Percentiles rank a stretch among this genome's conserved stretches.
Conservation (phyloP, 2,329 filamentous ascomycete species). For the Berkeleyomyces basicola region DNA sequence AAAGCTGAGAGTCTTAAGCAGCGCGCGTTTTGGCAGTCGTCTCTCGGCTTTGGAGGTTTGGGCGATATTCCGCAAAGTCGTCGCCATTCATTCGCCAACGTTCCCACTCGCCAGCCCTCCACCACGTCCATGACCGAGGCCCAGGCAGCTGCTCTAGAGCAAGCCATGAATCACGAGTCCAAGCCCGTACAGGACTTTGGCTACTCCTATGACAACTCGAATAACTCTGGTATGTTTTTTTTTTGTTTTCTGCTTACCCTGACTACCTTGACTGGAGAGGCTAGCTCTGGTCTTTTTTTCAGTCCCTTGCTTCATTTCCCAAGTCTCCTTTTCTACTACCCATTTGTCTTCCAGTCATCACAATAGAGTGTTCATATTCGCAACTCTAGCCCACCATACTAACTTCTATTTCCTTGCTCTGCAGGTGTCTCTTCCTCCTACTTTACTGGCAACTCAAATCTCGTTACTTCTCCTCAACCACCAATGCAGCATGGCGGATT, state of each 20-base stretch:
- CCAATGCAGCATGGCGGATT: conserved; percentile 8
- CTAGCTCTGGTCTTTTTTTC: neutral
- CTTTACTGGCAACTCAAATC: conserved; percentile 2
- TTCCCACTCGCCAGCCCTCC: conserved; percentile 46
- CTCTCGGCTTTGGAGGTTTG: conserved; percentile 45
- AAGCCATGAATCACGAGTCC: neutral
- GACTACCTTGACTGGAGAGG: neutral
- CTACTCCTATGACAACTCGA: conserved; percentile 7
- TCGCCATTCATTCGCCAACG: conserved; percentile 63
- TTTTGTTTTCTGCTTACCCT: neutral
- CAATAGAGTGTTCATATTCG: neutral
- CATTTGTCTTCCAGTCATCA: neutral
- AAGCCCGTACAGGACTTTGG: conserved; percentile 9
- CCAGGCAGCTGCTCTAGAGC: conserved; percentile 2
- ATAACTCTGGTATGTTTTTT: conserved; percentile 2
- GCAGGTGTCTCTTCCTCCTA: conserved; percentile 3
- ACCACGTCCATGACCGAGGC: conserved; percentile 34
- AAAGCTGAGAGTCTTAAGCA: conserved; percentile 50
- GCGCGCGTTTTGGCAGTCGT: conserved; percentile 50
- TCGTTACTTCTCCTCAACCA: conserved; percentile 10
- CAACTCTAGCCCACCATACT: neutral
- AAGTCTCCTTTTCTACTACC: neutral
- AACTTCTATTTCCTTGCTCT: neutral
- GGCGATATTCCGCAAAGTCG: conserved; percentile 55
- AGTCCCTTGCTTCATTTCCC: neutral